Base-by-base conservation (phyloP, 768 basidiomycete species). In the Suillus tomentosus region DNA sequence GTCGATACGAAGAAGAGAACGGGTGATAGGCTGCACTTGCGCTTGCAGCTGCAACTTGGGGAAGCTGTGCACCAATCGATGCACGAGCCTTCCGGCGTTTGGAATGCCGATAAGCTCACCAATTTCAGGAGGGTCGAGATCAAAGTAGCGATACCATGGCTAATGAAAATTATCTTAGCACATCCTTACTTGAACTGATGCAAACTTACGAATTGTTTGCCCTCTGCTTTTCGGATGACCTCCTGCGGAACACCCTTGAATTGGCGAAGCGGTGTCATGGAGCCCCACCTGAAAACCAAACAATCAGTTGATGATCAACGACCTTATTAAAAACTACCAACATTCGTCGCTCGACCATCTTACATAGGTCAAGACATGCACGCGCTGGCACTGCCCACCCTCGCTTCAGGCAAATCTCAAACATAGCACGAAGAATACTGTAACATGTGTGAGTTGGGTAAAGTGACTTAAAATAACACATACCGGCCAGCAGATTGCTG, bases 111-210 rank as follows among this genome's bases (percentile, higher is more conserved):
- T 89, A 0, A 99, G 83, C 77, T 99, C 97, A 15, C 95, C 96
- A 56, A 99, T 89, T 76, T 99, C 96, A 3, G 93, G 93, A 0
- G 92, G 92, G 60, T 78, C 87, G 66, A 99, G 79, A 73, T 98
- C 96, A 67, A 96, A 99, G 79, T 98, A 99, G 31, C 96, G 90
- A 72, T 97, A 92, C 95, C 95, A 97, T 0, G 95, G 95, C 90
- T 90, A 70, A 27, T 34, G 60, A 60, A 56, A 48, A 34, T 56
- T 54, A 55, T 67, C 62, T 61, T 45, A 64, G 27, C 13, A 39
- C 24, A 24, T 6, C 9, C 9, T 13, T 11, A 36, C 57, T 14
- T 42, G 22, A 13, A 58, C 1, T 42, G 22, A 67, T 40, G 48
- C 59, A 43, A 19, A 83, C 88, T 72, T 71, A 93, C 91, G 82